phyloP scores from a whole-genome alignment of 306 rosid genomes.

The Lathyrus oleraceus region DNA sequence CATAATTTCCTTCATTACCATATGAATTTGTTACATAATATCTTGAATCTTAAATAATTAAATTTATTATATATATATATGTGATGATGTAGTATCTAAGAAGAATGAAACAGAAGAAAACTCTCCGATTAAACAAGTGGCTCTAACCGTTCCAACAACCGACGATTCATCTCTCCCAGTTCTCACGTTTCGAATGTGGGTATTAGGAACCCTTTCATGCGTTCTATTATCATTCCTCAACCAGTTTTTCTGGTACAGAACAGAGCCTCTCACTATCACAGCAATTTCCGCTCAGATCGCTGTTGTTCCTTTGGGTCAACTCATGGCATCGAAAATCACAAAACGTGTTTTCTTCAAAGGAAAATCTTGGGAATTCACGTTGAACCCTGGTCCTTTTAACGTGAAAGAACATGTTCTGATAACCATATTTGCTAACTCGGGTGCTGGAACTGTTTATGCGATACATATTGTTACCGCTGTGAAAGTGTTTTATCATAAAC shows the following conservation, averaged over 20 bases:
- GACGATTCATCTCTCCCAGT: slow-evolving; percentile 78
- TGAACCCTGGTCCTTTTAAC: slow-evolving; percentile 91
- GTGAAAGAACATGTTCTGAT: slow-evolving; percentile 91
- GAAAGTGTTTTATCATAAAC: slow-evolving; percentile 56
- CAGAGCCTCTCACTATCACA: slow-evolving; percentile 76
- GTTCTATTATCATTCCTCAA: slow-evolving; percentile 72
- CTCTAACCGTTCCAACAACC: slow-evolving; percentile 70
- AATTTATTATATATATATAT: background rate
- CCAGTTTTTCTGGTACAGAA: slow-evolving; percentile 94
- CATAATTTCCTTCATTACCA: background rate
- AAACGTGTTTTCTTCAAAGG: slow-evolving; percentile 60
- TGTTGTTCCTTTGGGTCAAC: slow-evolving; percentile 80
- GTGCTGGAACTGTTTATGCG: slow-evolving; percentile 92
- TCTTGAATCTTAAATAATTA: background rate
- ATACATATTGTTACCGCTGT: slow-evolving; percentile 83
- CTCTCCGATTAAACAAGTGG: slow-evolving; percentile 76
- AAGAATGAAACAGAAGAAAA: slow-evolving; percentile 40
- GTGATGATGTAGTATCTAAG: slow-evolving; percentile 12
- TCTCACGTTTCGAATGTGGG: slow-evolving; percentile 90
- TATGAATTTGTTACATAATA: background rate
- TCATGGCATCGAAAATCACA: slow-evolving; percentile 71
- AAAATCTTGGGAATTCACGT: slow-evolving; percentile 60
- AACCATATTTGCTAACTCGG: slow-evolving; percentile 93
- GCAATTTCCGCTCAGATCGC: slow-evolving; percentile 94
- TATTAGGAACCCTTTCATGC: slow-evolving; percentile 74